Evolutionary conservation across 2,329 filamentous ascomycete species (phyloP), one percentile per base, ranked within the genome.

Genomic region (Sphaerulina musiva): DNA sequence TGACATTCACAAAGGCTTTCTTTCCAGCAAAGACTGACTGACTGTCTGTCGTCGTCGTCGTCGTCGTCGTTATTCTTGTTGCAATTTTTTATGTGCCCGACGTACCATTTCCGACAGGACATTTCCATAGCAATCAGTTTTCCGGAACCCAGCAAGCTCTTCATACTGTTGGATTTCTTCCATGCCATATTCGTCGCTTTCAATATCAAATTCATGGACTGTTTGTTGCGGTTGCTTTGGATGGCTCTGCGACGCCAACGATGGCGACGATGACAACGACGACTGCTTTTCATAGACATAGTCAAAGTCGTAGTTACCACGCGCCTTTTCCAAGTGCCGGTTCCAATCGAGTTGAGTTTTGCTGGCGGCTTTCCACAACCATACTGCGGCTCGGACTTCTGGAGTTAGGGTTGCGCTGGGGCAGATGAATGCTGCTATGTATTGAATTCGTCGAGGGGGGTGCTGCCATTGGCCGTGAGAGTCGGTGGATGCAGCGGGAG

Each of bases 361-460:
- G 34, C 59, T 63, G 2, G 56, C 56, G 12, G 38, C 51, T 46
- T 63, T 61, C 63, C 63, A 65, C 1, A 62, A 17, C 17, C 39
- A 52, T 17, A 65, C 43, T 29, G 52, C 62, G 6, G 58, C 59
- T 34, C 52, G 57, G n/a, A 62, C 56, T 8, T 38, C 46, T 26
- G 46, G 38, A 26, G 54, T 54, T 11, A 65, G 48, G 20, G 55
- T 58, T 10, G 45, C 48, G 36, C 57, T 59, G 2, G 58, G 46
- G 8, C 50, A 38, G 12, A 65, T 48, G 44, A 56, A 60, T 10
- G 41, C 31, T 6, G 62, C 55, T 17, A 64, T 53, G 29, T 62
- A 48, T 44, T 65, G 63, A 4, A 62, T 49, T 12, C 58, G 55
- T 3, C 53, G 60, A 14, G 62, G 58, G 4, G 59, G 55, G 17